These are phyloP conservation scores for Hypericum perforatum DNA, from an alignment of 345 rosid species.

Conservation along the genomic window DNA sequence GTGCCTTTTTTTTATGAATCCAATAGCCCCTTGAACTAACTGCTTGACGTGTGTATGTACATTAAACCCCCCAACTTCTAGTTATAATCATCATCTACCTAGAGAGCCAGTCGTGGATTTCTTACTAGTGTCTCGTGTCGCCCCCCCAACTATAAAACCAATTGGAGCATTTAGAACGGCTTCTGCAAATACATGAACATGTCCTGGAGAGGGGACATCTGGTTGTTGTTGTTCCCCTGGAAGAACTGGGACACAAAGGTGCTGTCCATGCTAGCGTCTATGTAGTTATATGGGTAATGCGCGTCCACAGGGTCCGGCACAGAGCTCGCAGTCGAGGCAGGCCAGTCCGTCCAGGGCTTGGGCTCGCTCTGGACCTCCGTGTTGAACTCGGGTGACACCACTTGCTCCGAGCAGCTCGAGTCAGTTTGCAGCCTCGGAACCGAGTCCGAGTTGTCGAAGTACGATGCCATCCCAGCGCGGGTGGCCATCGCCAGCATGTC, in stretches of 20 bases:
- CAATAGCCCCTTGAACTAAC: too few relatives aligned
- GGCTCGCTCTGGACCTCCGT: slow-evolving; percentile 94
- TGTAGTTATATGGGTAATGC: slow-evolving; percentile 31
- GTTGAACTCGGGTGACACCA: slow-evolving; percentile 73
- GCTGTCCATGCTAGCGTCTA: slow-evolving; percentile 35
- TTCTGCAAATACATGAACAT: slow-evolving; percentile 53
- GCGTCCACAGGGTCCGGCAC: too few relatives aligned
- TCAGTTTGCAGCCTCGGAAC: slow-evolving; percentile 68
- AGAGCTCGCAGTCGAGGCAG: neutral
- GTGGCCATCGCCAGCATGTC: slow-evolving; percentile 16
- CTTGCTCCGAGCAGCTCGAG: slow-evolving; percentile 78
- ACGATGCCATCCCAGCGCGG: slow-evolving; percentile 6
- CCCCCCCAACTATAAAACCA: too few relatives aligned
- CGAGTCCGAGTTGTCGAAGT: slow-evolving; percentile 72
- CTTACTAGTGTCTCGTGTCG: too few relatives aligned
- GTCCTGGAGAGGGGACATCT: slow-evolving; percentile 64
- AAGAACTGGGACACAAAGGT: slow-evolving; percentile 26
- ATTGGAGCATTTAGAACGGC: slow-evolving; percentile 27
- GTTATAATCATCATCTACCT: too few relatives aligned
- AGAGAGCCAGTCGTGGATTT: too few relatives aligned
- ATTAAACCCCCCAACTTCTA: too few relatives aligned
- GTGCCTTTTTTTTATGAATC: too few relatives aligned
- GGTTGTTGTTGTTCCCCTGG: slow-evolving; percentile 17
- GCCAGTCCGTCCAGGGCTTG: slow-evolving; percentile 36
- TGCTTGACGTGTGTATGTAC: too few relatives aligned